phyloP scores from a whole-genome alignment of 2,329 filamentous ascomycete species.

The Microdochium trichocladiopsis region DNA sequence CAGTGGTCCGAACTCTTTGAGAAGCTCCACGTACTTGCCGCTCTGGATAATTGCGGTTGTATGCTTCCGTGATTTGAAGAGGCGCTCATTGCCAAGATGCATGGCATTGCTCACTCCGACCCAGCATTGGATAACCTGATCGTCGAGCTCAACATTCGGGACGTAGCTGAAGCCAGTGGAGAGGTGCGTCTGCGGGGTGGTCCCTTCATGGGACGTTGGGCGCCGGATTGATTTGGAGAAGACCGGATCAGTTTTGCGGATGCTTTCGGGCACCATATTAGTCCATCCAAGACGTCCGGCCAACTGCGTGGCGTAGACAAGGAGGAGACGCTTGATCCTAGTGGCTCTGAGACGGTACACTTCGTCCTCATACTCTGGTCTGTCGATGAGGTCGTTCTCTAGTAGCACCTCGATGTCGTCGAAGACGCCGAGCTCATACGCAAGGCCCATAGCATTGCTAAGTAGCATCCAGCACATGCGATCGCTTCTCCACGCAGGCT shows the following conservation, averaged over 20 bases:
- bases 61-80: constrained; percentile 82
- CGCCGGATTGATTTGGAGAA: constrained; percentile 36
- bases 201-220: constrained; percentile 44
- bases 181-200: constrained; percentile 52
- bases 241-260: constrained; percentile 51
- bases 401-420: constrained; percentile 75
- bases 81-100: constrained; percentile 79
- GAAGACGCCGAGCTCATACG: constrained; percentile 92
- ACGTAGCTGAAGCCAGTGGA: constrained; percentile 59
- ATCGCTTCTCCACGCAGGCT: constrained; percentile 90
- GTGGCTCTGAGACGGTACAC: constrained; percentile 69
- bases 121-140: constrained; percentile 81
- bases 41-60: constrained; percentile 85
- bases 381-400: constrained; percentile 49
- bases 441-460: constrained; percentile 81
- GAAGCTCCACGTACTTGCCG: constrained; percentile 72
- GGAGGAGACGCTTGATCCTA: constrained; percentile 76
- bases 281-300: constrained; percentile 88
- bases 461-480: constrained; percentile 98
- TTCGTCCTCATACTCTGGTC: constrained; percentile 66
- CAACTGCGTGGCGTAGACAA: constrained; percentile 91
- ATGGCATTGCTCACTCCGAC: constrained; percentile 88
- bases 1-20: constrained; percentile 75
- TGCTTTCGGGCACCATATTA: constrained; percentile 76
- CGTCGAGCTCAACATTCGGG: constrained; percentile 58